phyloP scores from a whole-genome alignment of 208 protist genomes.

The Strigomonas culicis region DNA sequence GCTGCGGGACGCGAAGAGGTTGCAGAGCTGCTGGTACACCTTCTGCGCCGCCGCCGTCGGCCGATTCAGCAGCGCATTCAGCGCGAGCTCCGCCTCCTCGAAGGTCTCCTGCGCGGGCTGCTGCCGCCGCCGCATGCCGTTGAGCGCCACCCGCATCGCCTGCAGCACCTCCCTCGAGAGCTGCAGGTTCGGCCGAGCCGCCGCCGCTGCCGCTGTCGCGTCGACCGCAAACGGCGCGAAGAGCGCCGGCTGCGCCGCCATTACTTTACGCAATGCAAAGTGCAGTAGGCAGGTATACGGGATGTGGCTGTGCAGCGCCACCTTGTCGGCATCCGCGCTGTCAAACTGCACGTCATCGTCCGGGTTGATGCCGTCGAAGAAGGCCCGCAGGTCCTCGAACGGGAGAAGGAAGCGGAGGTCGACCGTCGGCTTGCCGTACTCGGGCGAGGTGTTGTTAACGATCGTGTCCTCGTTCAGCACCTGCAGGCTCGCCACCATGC shows the following conservation, averaged over 20 bases:
- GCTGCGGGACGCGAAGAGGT: neutral
- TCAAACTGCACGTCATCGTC: conserved; percentile 42
- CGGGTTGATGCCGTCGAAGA: conserved; percentile 54
- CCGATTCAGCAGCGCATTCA: conserved; percentile 45
- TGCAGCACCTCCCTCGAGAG: conserved; percentile 12
- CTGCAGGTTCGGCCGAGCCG: neutral
- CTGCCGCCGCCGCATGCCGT: conserved; percentile 20
- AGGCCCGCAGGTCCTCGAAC: conserved; percentile 70
- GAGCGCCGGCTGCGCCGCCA: conserved; percentile 15
- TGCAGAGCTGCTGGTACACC: neutral
- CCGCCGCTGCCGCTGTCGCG: too few relatives aligned
- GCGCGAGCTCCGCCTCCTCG: conserved; percentile 53
- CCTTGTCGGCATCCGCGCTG: conserved; percentile 12
- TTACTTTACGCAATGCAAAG: conserved; percentile 31
- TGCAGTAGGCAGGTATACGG: conserved; percentile 88
- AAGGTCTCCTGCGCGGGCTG: conserved; percentile 43
- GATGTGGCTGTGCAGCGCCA: conserved; percentile 70
- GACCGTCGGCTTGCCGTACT: neutral
- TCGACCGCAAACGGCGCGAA: conserved; percentile 14
- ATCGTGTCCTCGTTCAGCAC: conserved; percentile 45
- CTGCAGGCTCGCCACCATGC: conserved; percentile 90
- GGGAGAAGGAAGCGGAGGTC: conserved; percentile 92
- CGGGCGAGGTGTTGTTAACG: conserved; percentile 14
- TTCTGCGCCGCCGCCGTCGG: neutral
- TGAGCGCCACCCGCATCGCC: conserved; percentile 4